Base-by-base conservation (phyloP, 2,329 filamentous ascomycete genomes). In the Dactylellina drechsleri region DNA sequence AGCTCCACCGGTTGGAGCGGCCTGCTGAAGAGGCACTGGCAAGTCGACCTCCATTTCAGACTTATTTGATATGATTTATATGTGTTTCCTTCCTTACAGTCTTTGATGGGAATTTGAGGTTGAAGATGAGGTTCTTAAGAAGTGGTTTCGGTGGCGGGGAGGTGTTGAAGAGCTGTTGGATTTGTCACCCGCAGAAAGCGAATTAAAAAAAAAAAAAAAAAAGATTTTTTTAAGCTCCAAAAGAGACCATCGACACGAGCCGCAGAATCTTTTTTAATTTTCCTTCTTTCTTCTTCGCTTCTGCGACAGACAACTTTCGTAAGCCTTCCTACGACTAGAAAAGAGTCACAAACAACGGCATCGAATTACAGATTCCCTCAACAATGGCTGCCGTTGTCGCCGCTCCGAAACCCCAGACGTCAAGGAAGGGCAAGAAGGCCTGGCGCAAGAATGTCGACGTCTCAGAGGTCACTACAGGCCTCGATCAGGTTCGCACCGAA, bases 401-500 rank as follows among this genome's bases (percentile, higher is more conserved):
- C 41, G 89, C 90, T 83, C 58, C 65, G 65, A 75, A 75, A 45
- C 93, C 88, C 77, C 95, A 99, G 82, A 88, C 93, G 26, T 98
- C 94, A 4, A 87, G 95, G 81, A 99, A 99, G 82, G 95, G 96
- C 79, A 98, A 98, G 84, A 98, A 96, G 84, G 94, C 95, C 36
- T 99, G 95, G 95, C 88, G 95, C 81, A 99, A 98, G 83, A 97
- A 99, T 84, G 92, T 99, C 82, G 92, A 99, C 83, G 88, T 98
- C 76, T 90, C 92, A 28, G 90, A 96, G 77, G 88, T 99, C 26
- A 87, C 94, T 79, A 84, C 90, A 64, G 95, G 95, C 75, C 87
- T 99, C 40, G 90, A 93, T 77, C 87, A 91, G 80, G 85, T 96
- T 78, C 92, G 95, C 80, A 91, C 96, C 72, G 91, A 98, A 84